Conservation (phyloP, 768 basidiomycete genomes). For the Tylopilus felleus region DNA sequence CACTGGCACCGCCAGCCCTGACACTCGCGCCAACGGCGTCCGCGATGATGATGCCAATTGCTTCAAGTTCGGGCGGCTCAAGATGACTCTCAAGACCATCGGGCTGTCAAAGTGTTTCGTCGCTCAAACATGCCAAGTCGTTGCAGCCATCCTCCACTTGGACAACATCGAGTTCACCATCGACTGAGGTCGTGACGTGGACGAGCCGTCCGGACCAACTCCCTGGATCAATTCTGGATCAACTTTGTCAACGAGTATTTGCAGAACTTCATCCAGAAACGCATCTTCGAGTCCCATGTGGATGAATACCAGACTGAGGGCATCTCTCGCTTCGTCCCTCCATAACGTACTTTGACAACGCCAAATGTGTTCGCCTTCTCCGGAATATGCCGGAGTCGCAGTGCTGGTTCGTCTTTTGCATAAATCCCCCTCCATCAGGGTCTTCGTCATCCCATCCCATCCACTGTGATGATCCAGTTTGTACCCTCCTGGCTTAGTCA, state of each 20-base stretch:
- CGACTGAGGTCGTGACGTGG: conserved; percentile 76
- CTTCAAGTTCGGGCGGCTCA: conserved; percentile 94
- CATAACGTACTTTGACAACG: conserved; percentile 84
- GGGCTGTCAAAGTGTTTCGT: conserved; percentile 94
- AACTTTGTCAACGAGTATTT: conserved; percentile 95
- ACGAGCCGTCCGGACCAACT: conserved; percentile 83
- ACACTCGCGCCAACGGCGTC: conserved; percentile 42
- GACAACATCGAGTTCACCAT: conserved; percentile 92
- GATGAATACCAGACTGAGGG: conserved; percentile 84
- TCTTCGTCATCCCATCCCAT: no score
- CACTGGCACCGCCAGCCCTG: conserved; percentile 52
- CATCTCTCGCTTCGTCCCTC: conserved; percentile 62
- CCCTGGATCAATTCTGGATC: conserved; percentile 93
- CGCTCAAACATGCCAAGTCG: conserved; percentile 90
- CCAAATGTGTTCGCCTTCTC: conserved; percentile 76
- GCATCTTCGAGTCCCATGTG: conserved; percentile 67
- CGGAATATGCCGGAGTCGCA: conserved; percentile 63
- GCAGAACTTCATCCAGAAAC: conserved; percentile 72
- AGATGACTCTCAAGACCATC: conserved; percentile 88
- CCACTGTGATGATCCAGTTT: no score
- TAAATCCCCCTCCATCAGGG: no score
- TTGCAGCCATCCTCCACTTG: conserved; percentile 94
- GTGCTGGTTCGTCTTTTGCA: conserved; percentile 87
- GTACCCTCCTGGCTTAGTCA: no score
- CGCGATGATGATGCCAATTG: conserved; percentile 80